Percentiles rank a stretch among this genome's conserved stretches.
phyloP scores from a whole-genome alignment of 2,329 filamentous ascomycete genomes.

The Cladobotryum mycophilum region DNA sequence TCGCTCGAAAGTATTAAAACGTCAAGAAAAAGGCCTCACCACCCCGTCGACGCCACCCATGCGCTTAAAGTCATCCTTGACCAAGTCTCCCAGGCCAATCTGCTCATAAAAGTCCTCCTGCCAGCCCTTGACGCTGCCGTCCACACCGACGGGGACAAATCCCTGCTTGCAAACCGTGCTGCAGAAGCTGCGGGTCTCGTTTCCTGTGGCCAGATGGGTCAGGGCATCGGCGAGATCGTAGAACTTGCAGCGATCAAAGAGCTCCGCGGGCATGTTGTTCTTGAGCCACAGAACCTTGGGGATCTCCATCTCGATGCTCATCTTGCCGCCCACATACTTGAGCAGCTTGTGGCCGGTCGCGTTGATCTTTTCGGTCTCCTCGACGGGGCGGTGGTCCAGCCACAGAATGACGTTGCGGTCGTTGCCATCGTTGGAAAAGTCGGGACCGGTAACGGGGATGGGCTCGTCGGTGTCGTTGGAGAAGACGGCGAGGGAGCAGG shows the following conservation, averaged over 20 bases:
- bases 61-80: slow-evolving; percentile 80
- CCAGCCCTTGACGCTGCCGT: slow-evolving; percentile 97
- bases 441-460: slow-evolving; percentile 79
- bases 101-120: slow-evolving; percentile 86
- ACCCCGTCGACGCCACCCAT: slow-evolving; percentile 93
- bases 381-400: slow-evolving; percentile 89
- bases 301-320: slow-evolving; percentile 99
- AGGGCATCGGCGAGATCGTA: slow-evolving; percentile 91
- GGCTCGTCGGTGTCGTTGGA: slow-evolving; percentile 84
- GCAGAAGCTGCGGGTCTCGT: slow-evolving; percentile 88
- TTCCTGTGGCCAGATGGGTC: slow-evolving; percentile 89
- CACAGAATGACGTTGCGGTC: slow-evolving; percentile 95
- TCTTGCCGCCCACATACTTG: slow-evolving; percentile 92
- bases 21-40: slow-evolving; percentile 52
- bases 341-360: slow-evolving; percentile 85
- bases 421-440: slow-evolving; percentile 68
- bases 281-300: slow-evolving; percentile 98
- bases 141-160: slow-evolving; percentile 91
- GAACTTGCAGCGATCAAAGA: slow-evolving; percentile 92
- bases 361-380: slow-evolving; percentile 92
- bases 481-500: slow-evolving; percentile 95
- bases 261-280: slow-evolving; percentile 90
- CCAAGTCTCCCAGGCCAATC: slow-evolving; percentile 81
- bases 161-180: slow-evolving; percentile 97
- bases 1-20: slow-evolving; percentile 1